Evolutionary conservation across 441 rosid genomes (phyloP), one percentile per base, ranked within the genome.

Genomic region (Populus hybrid): DNA sequence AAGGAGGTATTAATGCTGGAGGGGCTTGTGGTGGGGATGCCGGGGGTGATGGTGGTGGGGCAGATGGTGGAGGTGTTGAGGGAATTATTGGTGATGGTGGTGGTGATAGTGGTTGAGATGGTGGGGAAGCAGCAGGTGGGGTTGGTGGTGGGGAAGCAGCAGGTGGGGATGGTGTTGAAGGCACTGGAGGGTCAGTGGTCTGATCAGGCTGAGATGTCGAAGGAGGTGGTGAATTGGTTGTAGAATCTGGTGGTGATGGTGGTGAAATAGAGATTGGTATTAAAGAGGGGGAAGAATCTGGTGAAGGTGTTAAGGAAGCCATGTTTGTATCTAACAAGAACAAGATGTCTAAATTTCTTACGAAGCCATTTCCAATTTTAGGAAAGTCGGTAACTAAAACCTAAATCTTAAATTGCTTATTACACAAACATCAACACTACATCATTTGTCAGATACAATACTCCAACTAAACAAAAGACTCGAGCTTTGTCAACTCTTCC

Each of bases 61-160:
- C 85, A 64, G 86, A 83, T 64, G 88, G 85, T 6, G 89, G n/a
- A n/a, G n/a, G n/a, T n/a, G n/a, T 7, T 20, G 84, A 53, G 3
- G 89, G 84, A 3, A 83, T 69, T 1, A 89, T 40, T 20, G 90
- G 77, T 26, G 89, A 31, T 31, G 88, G 76, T 14, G 82, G 81
- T 20, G 85, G 77, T 33, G 85, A 28, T 36, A 42, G 24, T 20
- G 86, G 81, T 61, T 82, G 82, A 40, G 89, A 61, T 7, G 87
- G 82, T 26, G 84, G 82, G 20, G 86, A 71, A 10, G 80, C 76
- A 23, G 76, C 42, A 1, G 78, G 73, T 63, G 77, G 69, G 2
- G 82, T 59, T 2, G 88, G 86, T 18, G 89, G 88, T 3, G 93
- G 85, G n/a, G n/a, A n/a, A n/a, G n/a, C n/a, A n/a, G n/a, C n/a